phyloP scores from a whole-genome alignment of 768 basidiomycete genomes.

The Pleurotus tuoliensis region DNA sequence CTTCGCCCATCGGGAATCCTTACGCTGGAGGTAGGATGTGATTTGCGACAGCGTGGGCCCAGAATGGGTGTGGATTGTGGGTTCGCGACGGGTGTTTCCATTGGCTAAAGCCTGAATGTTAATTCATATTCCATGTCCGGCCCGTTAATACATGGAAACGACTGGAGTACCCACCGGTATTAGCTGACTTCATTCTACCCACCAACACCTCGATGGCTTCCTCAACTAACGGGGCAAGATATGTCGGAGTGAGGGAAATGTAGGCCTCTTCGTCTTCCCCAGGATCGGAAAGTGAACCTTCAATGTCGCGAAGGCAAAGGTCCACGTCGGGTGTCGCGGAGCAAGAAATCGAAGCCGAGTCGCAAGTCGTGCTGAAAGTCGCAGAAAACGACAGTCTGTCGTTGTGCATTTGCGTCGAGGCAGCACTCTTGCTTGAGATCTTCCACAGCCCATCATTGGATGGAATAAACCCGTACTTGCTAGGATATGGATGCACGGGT shows the following conservation, averaged over 20 bases:
- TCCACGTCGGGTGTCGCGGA: conserved; percentile 8
- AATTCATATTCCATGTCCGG: no score
- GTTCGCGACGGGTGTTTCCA: neutral
- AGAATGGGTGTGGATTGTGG: conserved; percentile 11
- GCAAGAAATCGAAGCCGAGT: neutral
- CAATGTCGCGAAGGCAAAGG: conserved; percentile 33
- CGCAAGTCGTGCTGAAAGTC: neutral
- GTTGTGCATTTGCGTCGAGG: neutral
- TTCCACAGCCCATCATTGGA: conserved; percentile 49
- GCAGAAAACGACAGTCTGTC: neutral
- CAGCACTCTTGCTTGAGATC: conserved; percentile 10
- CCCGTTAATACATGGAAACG: no score
- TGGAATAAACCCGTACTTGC: conserved; percentile 10
- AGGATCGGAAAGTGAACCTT: conserved; percentile 58
- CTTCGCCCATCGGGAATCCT: conserved; percentile 63
- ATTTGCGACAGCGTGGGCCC: conserved; percentile 43
- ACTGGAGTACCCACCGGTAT: conserved; percentile 4
- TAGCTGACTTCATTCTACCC: neutral
- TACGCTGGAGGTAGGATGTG: conserved; percentile 34
- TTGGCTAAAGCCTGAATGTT: no score
- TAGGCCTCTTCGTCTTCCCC: conserved; percentile 61
- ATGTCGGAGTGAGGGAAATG: conserved; percentile 50
- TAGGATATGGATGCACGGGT: conserved; percentile 35
- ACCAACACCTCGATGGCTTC: conserved; percentile 37
- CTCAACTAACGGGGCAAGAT: conserved; percentile 46